Evolutionary conservation across 306 rosid species (phyloP), one percentile per base, ranked within the genome.

Genomic region (Vicia faba): DNA sequence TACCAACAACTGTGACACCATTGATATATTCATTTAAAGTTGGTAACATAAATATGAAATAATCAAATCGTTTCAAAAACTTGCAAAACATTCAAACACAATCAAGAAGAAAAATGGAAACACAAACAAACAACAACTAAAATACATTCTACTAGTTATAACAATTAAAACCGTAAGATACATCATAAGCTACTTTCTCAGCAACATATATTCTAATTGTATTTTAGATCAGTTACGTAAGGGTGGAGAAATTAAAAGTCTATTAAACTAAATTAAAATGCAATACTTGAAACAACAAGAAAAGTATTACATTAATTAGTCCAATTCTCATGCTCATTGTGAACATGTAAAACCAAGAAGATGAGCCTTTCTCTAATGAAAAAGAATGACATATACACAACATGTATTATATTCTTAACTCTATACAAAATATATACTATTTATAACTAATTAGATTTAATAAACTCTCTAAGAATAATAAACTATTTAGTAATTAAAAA

Each of bases 321-420:
- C 67, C 67, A 70, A 2, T 69, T 33, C 4, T 40, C 55, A 40
- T 20, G 66, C 69, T 59, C 60, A 66, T 12, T 23, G 13, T 28
- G 73, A 56, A 48, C 49, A 64, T 14, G 57, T 28, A 50, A 55
- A 18, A 46, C 20, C 23, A 64, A 28, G 36, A 69, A 43, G 8
- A 46, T 28, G 5, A 20, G 31, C 1, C 58, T 10, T 51, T 20
- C 20, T n/a, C n/a, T n/a, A n/a, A n/a, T n/a, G n/a, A n/a, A n/a
- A n/a, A n/a, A n/a, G n/a, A n/a, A n/a, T n/a, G n/a, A n/a, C n/a
- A n/a, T n/a, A n/a, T n/a, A n/a, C n/a, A n/a, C n/a, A n/a, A n/a
- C n/a, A n/a, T n/a, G n/a, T n/a, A n/a, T n/a, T n/a, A n/a, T n/a
- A n/a, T n/a, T n/a, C n/a, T n/a, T n/a, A n/a, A n/a, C n/a, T n/a